Percentiles rank a stretch among this genome's conserved stretches.
These are phyloP conservation scores for Quercus glauca DNA, from an alignment of 306 rosid genomes.

Conservation along the genomic window DNA sequence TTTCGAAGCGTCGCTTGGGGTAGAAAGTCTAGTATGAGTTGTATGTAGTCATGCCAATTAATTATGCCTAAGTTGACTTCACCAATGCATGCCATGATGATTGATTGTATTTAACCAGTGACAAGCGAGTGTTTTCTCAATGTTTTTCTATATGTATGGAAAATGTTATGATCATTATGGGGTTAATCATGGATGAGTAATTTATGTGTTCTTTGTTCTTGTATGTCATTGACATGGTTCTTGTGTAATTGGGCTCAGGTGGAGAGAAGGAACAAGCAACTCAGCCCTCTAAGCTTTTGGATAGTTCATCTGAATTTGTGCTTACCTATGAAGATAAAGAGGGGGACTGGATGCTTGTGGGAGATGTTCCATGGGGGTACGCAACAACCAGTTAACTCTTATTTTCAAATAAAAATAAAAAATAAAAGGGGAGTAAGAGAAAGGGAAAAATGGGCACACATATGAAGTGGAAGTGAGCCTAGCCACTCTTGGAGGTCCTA, in stretches of 20 bases:
- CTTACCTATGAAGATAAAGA: slow-evolving; percentile 75
- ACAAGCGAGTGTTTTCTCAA: too few species aligned
- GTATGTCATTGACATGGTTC: slow-evolving; percentile 2
- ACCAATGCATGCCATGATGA: too few species aligned
- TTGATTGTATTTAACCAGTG: too few species aligned
- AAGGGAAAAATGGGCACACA: neutral
- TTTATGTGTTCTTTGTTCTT: neutral
- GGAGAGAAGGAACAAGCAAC: slow-evolving; percentile 36
- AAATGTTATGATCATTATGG: neutral
- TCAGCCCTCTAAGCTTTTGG: slow-evolving; percentile 54
- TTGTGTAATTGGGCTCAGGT: slow-evolving; percentile 12
- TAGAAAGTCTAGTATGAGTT: neutral
- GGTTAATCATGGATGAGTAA: neutral
- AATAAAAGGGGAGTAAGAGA: neutral
- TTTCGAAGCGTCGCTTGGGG: neutral
- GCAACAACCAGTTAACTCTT: neutral
- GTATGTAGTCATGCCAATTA: neutral
- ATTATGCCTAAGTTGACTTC: neutral
- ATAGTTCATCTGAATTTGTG: slow-evolving; percentile 67
- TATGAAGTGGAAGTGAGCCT: neutral
- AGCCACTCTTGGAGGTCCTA: neutral
- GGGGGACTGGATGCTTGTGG: slow-evolving; percentile 77
- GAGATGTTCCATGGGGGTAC: slow-evolving; percentile 81
- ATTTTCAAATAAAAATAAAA: neutral
- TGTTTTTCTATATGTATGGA: neutral